A percentile compares a stretch with the other conserved stretches of the same genome.
These are phyloP conservation scores for Ustilago hordei DNA, from an alignment of 1,284 basidiomycete species.

Conservation along the genomic window DNA sequence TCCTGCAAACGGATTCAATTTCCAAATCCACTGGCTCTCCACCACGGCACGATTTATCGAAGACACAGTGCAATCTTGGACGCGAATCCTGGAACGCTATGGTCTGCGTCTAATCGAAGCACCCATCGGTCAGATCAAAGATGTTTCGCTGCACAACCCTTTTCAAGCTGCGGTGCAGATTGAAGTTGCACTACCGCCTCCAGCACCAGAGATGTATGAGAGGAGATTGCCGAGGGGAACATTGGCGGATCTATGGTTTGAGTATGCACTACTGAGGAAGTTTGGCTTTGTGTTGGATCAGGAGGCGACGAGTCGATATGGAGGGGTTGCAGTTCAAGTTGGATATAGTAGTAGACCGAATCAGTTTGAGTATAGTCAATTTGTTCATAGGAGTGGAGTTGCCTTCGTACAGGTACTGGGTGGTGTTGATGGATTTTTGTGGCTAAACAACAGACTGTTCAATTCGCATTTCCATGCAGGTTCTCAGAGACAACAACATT, in stretches of 20 bases:
- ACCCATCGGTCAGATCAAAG: constrained; percentile 69
- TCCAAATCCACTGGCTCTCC: constrained; percentile 94
- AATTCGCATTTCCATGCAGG: constrained; percentile 41
- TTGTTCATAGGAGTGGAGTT: constrained; percentile 65
- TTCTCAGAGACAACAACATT: neutral
- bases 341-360: constrained; percentile 65
- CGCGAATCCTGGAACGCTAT: constrained; percentile 85
- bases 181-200: constrained; percentile 61
- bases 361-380: constrained; percentile 66
- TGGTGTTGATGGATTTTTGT: constrained; percentile 64
- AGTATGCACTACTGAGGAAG: constrained; percentile 61
- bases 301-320: constrained; percentile 61
- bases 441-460: constrained; percentile 67
- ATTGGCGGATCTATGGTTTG: constrained; percentile 61
- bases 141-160: constrained; percentile 65
- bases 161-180: constrained; percentile 67
- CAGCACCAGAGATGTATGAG: constrained; percentile 49
- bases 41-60: constrained; percentile 96
- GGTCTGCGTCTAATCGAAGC: constrained; percentile 89
- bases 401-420: constrained; percentile 68
- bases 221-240: constrained; percentile 46
- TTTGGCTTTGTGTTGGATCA: constrained; percentile 69
- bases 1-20: constrained; percentile 69
- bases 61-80: constrained; percentile 86
- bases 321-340: constrained; percentile 51